phyloP scores from a whole-genome alignment of 2,329 filamentous ascomycete genomes.

The Paecilomyces formosus region DNA sequence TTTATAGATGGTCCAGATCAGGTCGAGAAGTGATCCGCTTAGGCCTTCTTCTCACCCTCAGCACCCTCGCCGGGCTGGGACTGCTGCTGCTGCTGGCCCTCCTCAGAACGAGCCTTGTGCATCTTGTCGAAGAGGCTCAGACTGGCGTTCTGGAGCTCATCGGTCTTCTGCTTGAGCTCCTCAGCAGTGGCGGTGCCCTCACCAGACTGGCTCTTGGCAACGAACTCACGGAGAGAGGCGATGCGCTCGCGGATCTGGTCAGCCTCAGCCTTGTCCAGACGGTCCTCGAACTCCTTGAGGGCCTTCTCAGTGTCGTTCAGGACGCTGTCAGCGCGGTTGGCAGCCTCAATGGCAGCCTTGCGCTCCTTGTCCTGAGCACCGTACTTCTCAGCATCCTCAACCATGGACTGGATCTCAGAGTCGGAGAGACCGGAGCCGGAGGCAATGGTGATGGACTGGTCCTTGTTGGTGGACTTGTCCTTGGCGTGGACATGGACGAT shows the following conservation, averaged over 20 bases:
- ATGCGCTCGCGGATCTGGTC: slow-evolving; percentile 95
- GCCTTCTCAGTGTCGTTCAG: slow-evolving; percentile 98
- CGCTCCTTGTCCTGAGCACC: slow-evolving; percentile 93
- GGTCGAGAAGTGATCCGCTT: slow-evolving; percentile 19
- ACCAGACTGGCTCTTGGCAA: slow-evolving; percentile 89
- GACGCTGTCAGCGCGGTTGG: slow-evolving; percentile 95
- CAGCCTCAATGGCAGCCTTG: slow-evolving; percentile 88
- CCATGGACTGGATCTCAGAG: slow-evolving; percentile 92
- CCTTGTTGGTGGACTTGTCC: slow-evolving; percentile 99
- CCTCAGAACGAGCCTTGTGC: slow-evolving; percentile 85
- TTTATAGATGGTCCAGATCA: neutral
- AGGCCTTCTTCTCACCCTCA: slow-evolving; percentile 69
- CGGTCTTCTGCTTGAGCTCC: slow-evolving; percentile 97
- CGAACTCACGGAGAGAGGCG: slow-evolving; percentile 71
- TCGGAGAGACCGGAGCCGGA: slow-evolving; percentile 96
- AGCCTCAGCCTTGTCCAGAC: slow-evolving; percentile 92
- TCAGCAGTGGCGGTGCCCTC: slow-evolving; percentile 79
- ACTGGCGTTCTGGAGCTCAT: slow-evolving; percentile 92
- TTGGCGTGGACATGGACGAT: slow-evolving; percentile 97
- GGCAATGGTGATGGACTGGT: slow-evolving; percentile 98
- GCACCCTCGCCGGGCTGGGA: slow-evolving; percentile 37
- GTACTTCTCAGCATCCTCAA: slow-evolving; percentile 95
- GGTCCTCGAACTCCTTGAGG: slow-evolving; percentile 91
- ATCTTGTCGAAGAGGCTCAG: slow-evolving; percentile 99
- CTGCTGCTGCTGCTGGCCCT: slow-evolving; percentile 43